Evolutionary conservation across 2,329 filamentous ascomycete species (phyloP).

Genomic region (Trichoderma cornu-damae): DNA sequence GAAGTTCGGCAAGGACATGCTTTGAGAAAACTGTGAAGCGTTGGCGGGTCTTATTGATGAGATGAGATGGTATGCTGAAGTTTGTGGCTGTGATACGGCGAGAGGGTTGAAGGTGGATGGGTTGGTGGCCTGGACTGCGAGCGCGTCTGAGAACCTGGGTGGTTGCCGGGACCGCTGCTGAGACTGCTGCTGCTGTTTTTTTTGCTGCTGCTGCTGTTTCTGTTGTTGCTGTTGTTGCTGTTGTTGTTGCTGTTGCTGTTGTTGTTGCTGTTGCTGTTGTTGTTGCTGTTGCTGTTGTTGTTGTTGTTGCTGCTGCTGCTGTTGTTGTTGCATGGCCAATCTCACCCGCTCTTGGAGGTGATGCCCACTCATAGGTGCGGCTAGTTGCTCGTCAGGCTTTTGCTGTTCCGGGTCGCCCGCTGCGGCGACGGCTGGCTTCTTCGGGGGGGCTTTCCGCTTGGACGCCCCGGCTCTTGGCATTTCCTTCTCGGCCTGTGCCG

Average conservation of each 20-base stretch:
- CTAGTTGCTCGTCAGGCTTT: neutral
- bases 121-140: conserved; percentile 40
- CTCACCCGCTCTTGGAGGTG: conserved; percentile 9
- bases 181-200: conserved; percentile 4
- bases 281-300: neutral
- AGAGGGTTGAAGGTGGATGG: conserved; percentile 38
- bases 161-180: conserved; percentile 20
- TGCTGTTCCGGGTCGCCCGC: conserved; percentile 12
- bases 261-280: conserved; percentile 21
- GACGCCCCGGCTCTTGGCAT: conserved; percentile 21
- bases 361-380: neutral
- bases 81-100: conserved; percentile 39
- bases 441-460: conserved; percentile 38
- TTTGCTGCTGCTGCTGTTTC: neutral
- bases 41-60: conserved; percentile 50
- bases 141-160: conserved; percentile 41
- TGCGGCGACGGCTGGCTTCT: conserved; percentile 27
- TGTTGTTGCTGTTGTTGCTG: conserved; percentile 23
- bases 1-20: conserved; percentile 36
- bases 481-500: conserved; percentile 47
- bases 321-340: conserved; percentile 19
- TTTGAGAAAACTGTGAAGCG: conserved; percentile 37
- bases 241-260: conserved; percentile 16
- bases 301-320: conserved; percentile 23
- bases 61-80: conserved; percentile 42